These are phyloP conservation scores for Boechera stricta DNA, from an alignment of 345 rosid genomes.

Conservation along the genomic window DNA sequence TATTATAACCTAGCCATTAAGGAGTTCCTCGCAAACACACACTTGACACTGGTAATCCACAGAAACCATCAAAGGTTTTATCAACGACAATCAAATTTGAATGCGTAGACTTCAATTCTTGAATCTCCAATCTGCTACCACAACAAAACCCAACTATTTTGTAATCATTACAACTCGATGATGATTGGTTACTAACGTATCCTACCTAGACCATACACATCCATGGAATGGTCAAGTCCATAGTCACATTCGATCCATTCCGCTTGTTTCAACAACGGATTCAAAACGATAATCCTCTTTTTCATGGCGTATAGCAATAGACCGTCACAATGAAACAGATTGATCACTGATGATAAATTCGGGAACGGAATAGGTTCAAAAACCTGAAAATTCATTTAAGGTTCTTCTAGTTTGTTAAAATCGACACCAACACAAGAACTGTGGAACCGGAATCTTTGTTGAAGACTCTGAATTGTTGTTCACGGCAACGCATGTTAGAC, in stretches of 20 bases:
- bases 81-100: not conserved
- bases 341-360: too few relatives aligned
- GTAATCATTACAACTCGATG: constrained; percentile 2
- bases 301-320: too few relatives aligned
- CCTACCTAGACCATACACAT: constrained; percentile 35
- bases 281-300: too few relatives aligned
- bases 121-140: not conserved
- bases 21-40: not conserved
- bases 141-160: constrained; percentile 5
- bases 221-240: not conserved
- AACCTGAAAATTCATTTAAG: too few relatives aligned
- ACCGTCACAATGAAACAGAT: too few relatives aligned
- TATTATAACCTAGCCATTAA: not conserved
- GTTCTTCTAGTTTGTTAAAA: too few relatives aligned
- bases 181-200: not conserved
- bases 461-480: not conserved
- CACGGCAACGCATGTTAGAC: constrained; percentile 2
- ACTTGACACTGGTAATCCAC: not conserved
- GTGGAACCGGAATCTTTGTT: not conserved
- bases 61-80: not conserved
- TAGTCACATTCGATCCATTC: not conserved
- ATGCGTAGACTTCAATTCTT: not conserved
- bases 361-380: too few relatives aligned
- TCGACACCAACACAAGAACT: too few relatives aligned
- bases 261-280: not conserved